Evolutionary conservation across 129 eudicot species (phyloP).

Genomic region (Arctium lappa): DNA sequence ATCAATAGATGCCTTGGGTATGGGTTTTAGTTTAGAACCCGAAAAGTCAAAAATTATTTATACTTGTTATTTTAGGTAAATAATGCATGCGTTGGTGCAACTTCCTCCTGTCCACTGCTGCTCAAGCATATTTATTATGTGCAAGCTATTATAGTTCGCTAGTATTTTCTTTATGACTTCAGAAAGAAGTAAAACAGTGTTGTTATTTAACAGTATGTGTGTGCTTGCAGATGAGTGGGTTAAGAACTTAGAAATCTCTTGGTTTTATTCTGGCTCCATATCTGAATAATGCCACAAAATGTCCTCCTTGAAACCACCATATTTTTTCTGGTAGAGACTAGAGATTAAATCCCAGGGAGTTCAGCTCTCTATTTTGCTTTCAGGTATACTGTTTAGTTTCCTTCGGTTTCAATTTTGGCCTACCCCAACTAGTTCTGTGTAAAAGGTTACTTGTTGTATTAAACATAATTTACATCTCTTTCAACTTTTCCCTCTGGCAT

Average conservation of each 20-base stretch:
- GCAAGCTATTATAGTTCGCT: background rate
- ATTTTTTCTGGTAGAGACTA: background rate
- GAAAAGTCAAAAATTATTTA: background rate
- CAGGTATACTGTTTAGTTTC: background rate
- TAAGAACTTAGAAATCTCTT: background rate
- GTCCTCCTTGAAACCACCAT: background rate
- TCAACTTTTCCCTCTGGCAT: background rate
- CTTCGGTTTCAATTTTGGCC: background rate
- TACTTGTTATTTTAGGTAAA: constrained; percentile 1
- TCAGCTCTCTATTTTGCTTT: background rate
- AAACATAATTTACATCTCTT: background rate
- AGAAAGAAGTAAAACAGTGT: background rate
- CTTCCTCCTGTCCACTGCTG: background rate
- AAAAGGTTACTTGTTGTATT: background rate
- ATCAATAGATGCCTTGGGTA: background rate
- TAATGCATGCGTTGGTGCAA: constrained; percentile 5
- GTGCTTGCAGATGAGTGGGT: background rate
- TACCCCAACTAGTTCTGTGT: background rate
- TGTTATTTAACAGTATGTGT: background rate
- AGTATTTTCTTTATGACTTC: background rate
- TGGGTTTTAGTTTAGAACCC: background rate
- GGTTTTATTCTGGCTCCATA: background rate
- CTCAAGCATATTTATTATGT: background rate
- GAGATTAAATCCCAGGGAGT: background rate
- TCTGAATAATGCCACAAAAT: background rate